A percentile compares a stretch with the other conserved stretches of the same genome.
Conservation (phyloP, 2,329 filamentous ascomycete species). For the Pestalotiopsis fici region DNA sequence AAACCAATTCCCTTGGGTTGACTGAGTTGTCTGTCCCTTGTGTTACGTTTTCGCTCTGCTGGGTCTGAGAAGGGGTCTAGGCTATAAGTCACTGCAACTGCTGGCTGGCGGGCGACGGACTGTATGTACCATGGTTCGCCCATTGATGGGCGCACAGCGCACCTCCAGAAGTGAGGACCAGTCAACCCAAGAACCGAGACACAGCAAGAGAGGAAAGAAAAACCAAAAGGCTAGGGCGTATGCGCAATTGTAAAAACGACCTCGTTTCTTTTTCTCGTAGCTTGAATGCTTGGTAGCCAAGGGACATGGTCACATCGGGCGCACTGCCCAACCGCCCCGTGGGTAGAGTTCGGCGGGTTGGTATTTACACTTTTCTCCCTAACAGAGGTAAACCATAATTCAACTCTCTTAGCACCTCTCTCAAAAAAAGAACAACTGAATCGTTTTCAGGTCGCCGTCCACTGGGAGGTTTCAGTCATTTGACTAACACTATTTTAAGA, state of each 20-base stretch:
- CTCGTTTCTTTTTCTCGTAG: neutral
- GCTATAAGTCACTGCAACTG: too few relatives aligned
- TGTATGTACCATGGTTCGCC: too few relatives aligned
- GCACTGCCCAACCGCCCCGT: neutral
- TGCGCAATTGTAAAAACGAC: neutral
- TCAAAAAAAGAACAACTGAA: neutral
- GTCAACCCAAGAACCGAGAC: neutral
- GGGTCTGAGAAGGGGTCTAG: too few relatives aligned
- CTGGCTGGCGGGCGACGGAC: too few relatives aligned
- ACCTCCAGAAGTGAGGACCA: neutral
- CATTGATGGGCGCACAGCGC: too few relatives aligned
- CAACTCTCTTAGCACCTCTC: neutral
- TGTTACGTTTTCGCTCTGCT: too few relatives aligned
- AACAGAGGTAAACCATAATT: neutral
- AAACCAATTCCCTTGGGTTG: too few relatives aligned
- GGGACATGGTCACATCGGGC: neutral
- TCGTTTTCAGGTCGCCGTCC: neutral
- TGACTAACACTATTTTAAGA: neutral
- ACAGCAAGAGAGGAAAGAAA: neutral
- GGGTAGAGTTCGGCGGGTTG: neutral
- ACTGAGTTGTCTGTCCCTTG: too few relatives aligned
- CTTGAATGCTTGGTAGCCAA: neutral
- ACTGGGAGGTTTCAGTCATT: neutral
- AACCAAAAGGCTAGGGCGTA: neutral
- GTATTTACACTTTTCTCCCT: neutral